Base-by-base conservation (phyloP, 2,329 filamentous ascomycete species). In the Alternaria arbusti region DNA sequence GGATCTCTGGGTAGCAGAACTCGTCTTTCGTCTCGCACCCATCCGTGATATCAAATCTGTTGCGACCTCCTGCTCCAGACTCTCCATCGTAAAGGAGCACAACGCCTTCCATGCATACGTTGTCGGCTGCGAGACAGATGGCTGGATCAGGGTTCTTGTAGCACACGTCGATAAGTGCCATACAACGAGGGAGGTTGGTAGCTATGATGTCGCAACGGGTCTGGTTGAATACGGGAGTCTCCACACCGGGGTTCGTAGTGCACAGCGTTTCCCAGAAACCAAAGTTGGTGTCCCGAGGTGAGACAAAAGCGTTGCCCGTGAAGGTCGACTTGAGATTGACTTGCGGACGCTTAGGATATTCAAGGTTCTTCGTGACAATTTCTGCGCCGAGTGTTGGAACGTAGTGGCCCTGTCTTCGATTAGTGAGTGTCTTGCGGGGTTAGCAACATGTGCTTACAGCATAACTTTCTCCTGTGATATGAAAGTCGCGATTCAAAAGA, bases 381-480 rank as follows among this genome's bases (percentile, higher is more conserved):
- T 84, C 76, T 15, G 80, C 78, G 6, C 78, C 82, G 6, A 82
- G 75, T 26, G 79, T 76, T 3, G 84, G 84, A 17, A 85, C 80
- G 63, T 85, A 86, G 67, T 85, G 81, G 7, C 84, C 84, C 82
- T 76, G 36, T 61, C 36, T 78, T 57, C 10, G 26, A 36, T 47
- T 4, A 56, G 54, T 47, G 23, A 9, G 9, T 40, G 26, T 32
- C 17, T 17, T 28, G 58, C 13, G 57, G 17, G 43, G 36, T 52
- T 22, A n/a, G 2, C n/a, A 22, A 52, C 11, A 46, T 9, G 28
- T 10, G 74, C 75, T 68, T 69, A 82, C 81, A n/a, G 76, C 84
- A 73, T 84, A 86, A 59, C 81, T 83, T 63, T 86, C 84, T 0
- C 84, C 84, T 0, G 84, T 81, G 26, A 86, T 81, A 47, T 85